phyloP scores from a whole-genome alignment of 176 grass and related monocot genomes.

The Ensete ventricosum region DNA sequence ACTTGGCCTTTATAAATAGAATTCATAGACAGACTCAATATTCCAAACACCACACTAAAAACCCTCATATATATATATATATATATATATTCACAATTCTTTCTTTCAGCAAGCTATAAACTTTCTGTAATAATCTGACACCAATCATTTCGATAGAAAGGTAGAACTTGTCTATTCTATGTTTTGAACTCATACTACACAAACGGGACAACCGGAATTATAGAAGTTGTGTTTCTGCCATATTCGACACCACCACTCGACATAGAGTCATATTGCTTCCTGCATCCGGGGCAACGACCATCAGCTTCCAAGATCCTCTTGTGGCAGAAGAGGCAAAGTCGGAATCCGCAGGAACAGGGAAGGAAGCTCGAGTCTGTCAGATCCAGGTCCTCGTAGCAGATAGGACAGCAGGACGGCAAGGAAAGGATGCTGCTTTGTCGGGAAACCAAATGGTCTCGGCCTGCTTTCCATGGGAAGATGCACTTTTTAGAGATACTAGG shows the following conservation, averaged over 20 bases:
- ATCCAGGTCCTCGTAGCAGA: background rate
- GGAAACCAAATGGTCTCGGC: background rate
- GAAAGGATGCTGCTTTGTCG: background rate
- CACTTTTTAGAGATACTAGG: background rate
- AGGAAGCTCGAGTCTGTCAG: background rate
- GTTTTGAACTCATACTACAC: background rate
- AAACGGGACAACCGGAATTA: background rate
- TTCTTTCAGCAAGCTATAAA: constrained; percentile 1
- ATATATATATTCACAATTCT: background rate
- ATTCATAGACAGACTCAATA: background rate
- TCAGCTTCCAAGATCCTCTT: background rate
- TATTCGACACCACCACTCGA: background rate
- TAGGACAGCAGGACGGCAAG: background rate
- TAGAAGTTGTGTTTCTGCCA: background rate
- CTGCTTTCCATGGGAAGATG: background rate
- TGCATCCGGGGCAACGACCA: constrained; percentile 2
- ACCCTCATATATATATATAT: background rate
- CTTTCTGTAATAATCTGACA: background rate
- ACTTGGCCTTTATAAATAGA: background rate
- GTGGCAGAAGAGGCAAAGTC: constrained; percentile 3
- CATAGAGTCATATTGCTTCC: background rate
- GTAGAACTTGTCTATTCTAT: background rate
- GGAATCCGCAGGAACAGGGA: constrained; percentile 10
- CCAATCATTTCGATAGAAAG: background rate
- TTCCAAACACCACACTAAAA: background rate